Conservation (phyloP, 2,329 filamentous ascomycete genomes). For the Peltaster fructicola region DNA sequence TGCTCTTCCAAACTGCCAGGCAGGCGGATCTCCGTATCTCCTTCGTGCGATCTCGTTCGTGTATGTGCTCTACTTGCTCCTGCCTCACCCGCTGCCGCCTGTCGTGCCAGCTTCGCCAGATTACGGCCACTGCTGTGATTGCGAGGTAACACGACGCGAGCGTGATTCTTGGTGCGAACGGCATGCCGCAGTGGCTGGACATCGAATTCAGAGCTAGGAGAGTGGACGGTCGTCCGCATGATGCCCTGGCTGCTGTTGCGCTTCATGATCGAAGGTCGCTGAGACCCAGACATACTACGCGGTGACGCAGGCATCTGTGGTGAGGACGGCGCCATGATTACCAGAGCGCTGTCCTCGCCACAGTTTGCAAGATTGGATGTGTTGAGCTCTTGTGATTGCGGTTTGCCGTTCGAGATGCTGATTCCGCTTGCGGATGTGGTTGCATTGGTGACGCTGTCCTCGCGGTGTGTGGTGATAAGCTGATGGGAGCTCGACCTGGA, state of each 20-base stretch:
- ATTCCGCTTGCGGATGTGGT: too few species aligned
- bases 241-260: background rate
- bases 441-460: too few species aligned
- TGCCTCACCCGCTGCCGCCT: slow-evolving; percentile 6
- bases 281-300: too few species aligned
- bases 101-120: slow-evolving; percentile 13
- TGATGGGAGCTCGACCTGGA: too few species aligned
- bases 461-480: too few species aligned
- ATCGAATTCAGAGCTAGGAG: slow-evolving; percentile 12
- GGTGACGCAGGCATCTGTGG: too few species aligned
- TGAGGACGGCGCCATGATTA: background rate
- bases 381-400: too few species aligned
- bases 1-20: slow-evolving; percentile 17
- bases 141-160: slow-evolving; percentile 16
- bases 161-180: slow-evolving; percentile 10
- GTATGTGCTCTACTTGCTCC: slow-evolving; percentile 11
- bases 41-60: slow-evolving; percentile 14
- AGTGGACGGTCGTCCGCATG: slow-evolving; percentile 4
- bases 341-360: background rate
- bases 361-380: too few species aligned
- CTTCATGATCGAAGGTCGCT: too few species aligned
- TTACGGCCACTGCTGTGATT: slow-evolving; percentile 18
- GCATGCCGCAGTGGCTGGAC: slow-evolving; percentile 10
- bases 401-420: too few species aligned
- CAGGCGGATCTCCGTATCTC: slow-evolving; percentile 18